A percentile compares a stretch with the other conserved stretches of the same genome.
phyloP scores from a whole-genome alignment of 306 rosid genomes.

The Hippophae rhamnoides region DNA sequence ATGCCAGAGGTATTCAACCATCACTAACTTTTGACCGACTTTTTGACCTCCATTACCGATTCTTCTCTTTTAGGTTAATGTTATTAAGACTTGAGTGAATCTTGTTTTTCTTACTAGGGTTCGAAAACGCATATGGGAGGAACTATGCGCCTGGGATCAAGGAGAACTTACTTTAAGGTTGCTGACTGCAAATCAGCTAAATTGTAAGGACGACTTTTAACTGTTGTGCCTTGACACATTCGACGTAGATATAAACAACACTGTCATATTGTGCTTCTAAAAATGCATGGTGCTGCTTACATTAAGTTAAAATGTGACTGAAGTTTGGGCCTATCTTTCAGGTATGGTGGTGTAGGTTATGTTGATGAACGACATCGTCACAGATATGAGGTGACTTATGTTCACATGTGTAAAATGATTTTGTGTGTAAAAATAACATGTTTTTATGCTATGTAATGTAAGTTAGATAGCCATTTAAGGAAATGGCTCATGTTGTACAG shows the following conservation, averaged over 20 bases:
- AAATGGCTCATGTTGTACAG: constrained; percentile 27
- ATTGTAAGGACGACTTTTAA: constrained; percentile 44
- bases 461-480: constrained; percentile 1
- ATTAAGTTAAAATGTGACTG: not conserved
- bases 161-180: constrained; percentile 66
- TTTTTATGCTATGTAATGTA: not conserved
- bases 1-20: constrained; percentile 64
- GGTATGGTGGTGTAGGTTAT: constrained; percentile 54
- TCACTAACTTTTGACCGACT: not conserved
- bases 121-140: constrained; percentile 90
- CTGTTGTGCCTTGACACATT: constrained; percentile 8
- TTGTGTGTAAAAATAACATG: not conserved
- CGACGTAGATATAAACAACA: not conserved
- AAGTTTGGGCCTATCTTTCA: constrained; percentile 20
- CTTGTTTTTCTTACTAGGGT: constrained; percentile 37
- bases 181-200: constrained; percentile 63
- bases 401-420: constrained; percentile 4
- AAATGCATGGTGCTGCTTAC: not conserved
- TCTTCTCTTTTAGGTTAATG: not conserved
- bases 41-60: not conserved
- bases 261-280: too few relatives aligned
- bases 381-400: constrained; percentile 61
- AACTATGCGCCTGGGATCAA: constrained; percentile 88
- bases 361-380: constrained; percentile 86
- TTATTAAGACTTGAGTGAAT: constrained; percentile 5